Percentiles rank a stretch among this genome's conserved stretches.
phyloP scores from a whole-genome alignment of 169 alveolate genomes.

The Plasmodium ovale region DNA sequence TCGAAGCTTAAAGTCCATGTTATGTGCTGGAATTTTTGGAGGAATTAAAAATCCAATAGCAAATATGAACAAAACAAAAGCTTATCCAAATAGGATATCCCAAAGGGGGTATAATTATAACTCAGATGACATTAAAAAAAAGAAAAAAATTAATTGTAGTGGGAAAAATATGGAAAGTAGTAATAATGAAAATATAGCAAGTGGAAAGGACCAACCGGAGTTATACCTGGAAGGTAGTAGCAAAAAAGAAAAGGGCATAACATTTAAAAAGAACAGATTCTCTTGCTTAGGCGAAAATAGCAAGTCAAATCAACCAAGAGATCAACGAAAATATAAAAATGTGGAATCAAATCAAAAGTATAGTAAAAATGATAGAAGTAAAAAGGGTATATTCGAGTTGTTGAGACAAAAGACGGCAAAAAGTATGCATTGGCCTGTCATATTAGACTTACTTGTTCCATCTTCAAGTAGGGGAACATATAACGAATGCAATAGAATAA shows the following conservation, averaged over 20 bases:
- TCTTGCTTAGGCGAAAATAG: constrained; percentile 12
- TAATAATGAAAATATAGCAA: background rate
- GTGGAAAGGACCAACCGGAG: constrained; percentile 3
- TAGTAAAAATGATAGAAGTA: constrained; percentile 39
- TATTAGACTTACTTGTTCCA: constrained; percentile 78
- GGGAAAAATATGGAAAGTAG: constrained; percentile 10
- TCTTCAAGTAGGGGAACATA: constrained; percentile 61
- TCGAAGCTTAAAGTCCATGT: constrained; percentile 80
- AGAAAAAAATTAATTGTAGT: constrained; percentile 50
- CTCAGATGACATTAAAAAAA: constrained; percentile 54
- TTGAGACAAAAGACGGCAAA: constrained; percentile 60
- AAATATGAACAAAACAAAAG: constrained; percentile 27
- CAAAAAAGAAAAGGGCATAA: constrained; percentile 4
- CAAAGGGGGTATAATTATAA: constrained; percentile 55
- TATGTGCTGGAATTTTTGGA: constrained; percentile 82
- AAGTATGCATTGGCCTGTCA: constrained; percentile 79
- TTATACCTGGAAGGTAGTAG: background rate
- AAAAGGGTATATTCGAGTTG: constrained; percentile 50
- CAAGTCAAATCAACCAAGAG: background rate
- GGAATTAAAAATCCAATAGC: constrained; percentile 73
- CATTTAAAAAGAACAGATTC: constrained; percentile 22
- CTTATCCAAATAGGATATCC: constrained; percentile 18
- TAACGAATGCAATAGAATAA: constrained; percentile 36
- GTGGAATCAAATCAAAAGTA: constrained; percentile 24
- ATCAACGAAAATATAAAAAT: constrained; percentile 36